Base-by-base conservation (phyloP, 1,139 yeast species). In the Pichia kudriavzevii region DNA sequence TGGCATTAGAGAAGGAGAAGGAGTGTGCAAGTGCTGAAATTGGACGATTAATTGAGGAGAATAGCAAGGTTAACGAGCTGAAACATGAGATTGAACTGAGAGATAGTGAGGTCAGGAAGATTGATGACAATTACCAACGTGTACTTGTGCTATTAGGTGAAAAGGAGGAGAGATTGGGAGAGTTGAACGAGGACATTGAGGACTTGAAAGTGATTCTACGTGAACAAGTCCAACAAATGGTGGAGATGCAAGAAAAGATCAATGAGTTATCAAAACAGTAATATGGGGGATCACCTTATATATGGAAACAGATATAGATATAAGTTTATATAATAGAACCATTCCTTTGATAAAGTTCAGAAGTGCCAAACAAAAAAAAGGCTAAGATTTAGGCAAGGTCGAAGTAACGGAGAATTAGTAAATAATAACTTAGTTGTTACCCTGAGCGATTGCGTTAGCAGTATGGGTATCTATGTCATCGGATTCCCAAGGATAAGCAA, bases 211-310 rank as follows among this genome's bases (percentile, higher is more conserved):
- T 81, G 27, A 64, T 88, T 63, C 73, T 87, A 54, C 70, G 75
- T 42, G 70, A 72, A 43, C 98, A 91, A 57, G 91, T 87, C 22
- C 93, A 84, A 55, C 93, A 87, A 49, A 67, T 88, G 71, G 77
- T 83, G 28, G 82, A 74, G 39, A 62, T 80, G 59, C 80, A 75
- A 45, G 74, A 64, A 22, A 42, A 40, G n/a, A 35, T 48, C 10
- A 38, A 38, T 29, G 31, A 27, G 22, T 14, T 35, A 6, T n/a
- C n/a, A n/a, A n/a, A n/a, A n/a, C n/a, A n/a, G n/a, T n/a, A n/a
- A n/a, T n/a, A n/a, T n/a, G n/a, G n/a, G n/a, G n/a, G n/a, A n/a
- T n/a, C n/a, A n/a, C n/a, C n/a, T n/a, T n/a, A n/a, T n/a, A n/a
- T n/a, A n/a, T n/a, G n/a, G n/a, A n/a, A n/a, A n/a, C n/a, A n/a